A percentile compares a stretch with the other conserved stretches of the same genome.
Conservation (phyloP, 345 rosid genomes). For the Citrus trifoliata region DNA sequence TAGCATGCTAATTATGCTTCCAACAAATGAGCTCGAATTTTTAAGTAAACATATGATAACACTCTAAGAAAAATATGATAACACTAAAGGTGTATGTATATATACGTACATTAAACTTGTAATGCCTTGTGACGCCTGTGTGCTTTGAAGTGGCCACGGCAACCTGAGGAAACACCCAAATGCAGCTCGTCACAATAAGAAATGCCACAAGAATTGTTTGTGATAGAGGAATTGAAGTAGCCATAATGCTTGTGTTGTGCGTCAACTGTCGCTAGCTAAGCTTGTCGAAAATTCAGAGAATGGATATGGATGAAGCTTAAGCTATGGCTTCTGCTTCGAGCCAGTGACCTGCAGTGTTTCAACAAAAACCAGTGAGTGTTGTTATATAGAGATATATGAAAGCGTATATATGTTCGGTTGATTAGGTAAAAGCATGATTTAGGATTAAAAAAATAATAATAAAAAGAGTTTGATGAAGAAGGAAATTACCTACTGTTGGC, state of each 20-base stretch:
- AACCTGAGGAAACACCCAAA: constrained; percentile 24
- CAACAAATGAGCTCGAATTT: not conserved
- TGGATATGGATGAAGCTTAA: not conserved
- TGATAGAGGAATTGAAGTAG: constrained; percentile 10
- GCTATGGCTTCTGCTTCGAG: not conserved
- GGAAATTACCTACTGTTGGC: constrained; percentile 27
- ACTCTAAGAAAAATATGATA: not conserved
- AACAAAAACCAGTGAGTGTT: not conserved
- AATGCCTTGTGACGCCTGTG: constrained; percentile 42
- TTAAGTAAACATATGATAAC: too few species aligned
- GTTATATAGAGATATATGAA: constrained; percentile 13
- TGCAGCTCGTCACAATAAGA: constrained; percentile 20
- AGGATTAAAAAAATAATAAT: not conserved
- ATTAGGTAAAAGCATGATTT: constrained; percentile 17
- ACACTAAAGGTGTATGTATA: not conserved
- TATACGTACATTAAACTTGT: constrained; percentile 39
- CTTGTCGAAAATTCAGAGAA: not conserved
- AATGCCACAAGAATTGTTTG: constrained; percentile 15
- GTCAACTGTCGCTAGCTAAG: not conserved
- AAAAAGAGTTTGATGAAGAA: constrained; percentile 4
- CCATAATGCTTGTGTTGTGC: constrained; percentile 6
- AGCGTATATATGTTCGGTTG: constrained; percentile 7
- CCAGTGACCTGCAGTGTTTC: not conserved
- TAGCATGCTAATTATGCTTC: not conserved
- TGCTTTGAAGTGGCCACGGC: constrained; percentile 20